Base-by-base conservation (phyloP, 768 basidiomycete genomes). In the Rhizopogon roseolus region DNA sequence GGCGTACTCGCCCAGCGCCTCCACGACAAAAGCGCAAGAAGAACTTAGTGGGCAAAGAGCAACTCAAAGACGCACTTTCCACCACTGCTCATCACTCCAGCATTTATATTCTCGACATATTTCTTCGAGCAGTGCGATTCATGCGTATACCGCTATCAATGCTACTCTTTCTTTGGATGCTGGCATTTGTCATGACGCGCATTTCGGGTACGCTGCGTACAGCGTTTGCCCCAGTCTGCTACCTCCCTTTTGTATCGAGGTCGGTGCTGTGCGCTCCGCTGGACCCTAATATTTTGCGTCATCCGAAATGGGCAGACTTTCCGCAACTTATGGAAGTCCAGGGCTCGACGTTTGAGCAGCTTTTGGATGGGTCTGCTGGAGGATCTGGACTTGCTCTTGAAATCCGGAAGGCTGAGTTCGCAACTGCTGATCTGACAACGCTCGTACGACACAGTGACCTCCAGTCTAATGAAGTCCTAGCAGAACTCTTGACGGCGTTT, bases 351-450 rank as follows among this genome's bases (percentile, higher is more conserved):
- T 82, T 90, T 53, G 85, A 82, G 50, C 74, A 86, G 57, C 67
- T 90, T 16, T 64, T 86, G 25, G 81, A 80, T 45, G 80, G 82
- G 43, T 74, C 83, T 0, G 73, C 77, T 0, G 82, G 84, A 2
- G 79, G 81, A 0, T 80, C 84, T 0, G 75, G 74, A 5, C 64
- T 92, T 37, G 81, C 86, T 5, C 63, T 88, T 41, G 81, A 88
- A 52, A 79, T 92, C 57, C 82, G 88, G 68, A 85, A 83, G 65
- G 84, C 87, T 13, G 85, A 90, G 60, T 84, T 90, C 79, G 90
- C 88, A 13, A 87, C 85, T 1, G 72, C 67, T 22, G 89, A 92
- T 63, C 73, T 92, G 49, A 71, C 80, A 13, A 76, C 80, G 5
- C 73, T 88, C 28, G 83, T 90, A 14, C 76, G 75, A 14, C 68